These are phyloP conservation scores for Mucuna pruriens DNA, from an alignment of 306 rosid species.

Conservation along the genomic window DNA sequence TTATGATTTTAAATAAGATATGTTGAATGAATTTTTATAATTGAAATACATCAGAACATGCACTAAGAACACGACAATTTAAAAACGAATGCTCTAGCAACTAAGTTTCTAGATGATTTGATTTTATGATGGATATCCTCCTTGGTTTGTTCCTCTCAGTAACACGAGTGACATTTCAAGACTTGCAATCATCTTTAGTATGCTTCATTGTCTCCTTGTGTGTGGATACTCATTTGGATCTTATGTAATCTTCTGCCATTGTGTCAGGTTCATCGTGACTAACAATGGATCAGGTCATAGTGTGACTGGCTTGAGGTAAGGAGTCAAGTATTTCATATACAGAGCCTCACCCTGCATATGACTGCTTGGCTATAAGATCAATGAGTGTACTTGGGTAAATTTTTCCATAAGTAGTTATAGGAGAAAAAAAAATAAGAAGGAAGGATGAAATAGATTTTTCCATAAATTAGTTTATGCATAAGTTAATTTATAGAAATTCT, in stretches of 20 bases:
- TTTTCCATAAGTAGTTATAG: too few relatives aligned
- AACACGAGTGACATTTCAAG: background rate
- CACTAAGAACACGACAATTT: background rate
- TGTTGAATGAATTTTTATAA: background rate
- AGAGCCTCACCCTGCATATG: background rate
- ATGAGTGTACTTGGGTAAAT: too few relatives aligned
- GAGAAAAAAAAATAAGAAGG: too few relatives aligned
- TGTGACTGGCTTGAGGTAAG: constrained; percentile 78
- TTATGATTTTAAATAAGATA: background rate
- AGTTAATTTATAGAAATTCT: too few relatives aligned
- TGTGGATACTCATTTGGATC: constrained; percentile 16
- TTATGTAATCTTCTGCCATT: constrained; percentile 20
- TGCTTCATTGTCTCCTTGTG: background rate
- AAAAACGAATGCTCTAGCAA: background rate
- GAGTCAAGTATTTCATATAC: constrained; percentile 14
- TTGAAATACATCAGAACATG: background rate
- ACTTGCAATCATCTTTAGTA: background rate
- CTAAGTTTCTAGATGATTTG: constrained; percentile 3
- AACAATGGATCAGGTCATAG: constrained; percentile 90
- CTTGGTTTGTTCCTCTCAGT: background rate
- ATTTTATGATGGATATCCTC: background rate
- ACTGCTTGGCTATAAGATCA: background rate
- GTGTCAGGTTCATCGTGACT: constrained; percentile 84
- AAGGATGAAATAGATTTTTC: too few relatives aligned
- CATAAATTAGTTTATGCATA: too few relatives aligned